A percentile compares a stretch with the other conserved stretches of the same genome.
These are phyloP conservation scores for Rutstroemia sp. DNA, from an alignment of 2,329 filamentous ascomycete genomes.

Conservation along the genomic window DNA sequence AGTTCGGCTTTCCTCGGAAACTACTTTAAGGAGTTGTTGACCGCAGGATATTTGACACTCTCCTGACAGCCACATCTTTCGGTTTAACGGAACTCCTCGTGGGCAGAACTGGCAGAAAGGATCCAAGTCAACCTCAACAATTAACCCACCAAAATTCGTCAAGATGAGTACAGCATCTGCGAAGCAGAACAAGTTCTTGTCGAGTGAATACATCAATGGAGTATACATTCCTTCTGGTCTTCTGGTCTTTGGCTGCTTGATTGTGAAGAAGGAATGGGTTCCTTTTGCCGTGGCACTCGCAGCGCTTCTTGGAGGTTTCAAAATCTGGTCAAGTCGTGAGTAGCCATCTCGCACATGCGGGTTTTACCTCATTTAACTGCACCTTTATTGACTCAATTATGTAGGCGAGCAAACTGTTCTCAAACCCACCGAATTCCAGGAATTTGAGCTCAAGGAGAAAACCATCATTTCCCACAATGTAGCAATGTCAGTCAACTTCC, in stretches of 20 bases:
- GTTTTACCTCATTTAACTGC: not conserved
- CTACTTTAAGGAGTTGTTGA: not conserved
- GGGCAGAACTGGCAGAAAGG: too few relatives aligned
- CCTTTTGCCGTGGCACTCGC: constrained; percentile 63
- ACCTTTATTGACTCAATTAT: constrained; percentile 9
- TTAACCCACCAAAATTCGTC: constrained; percentile 11
- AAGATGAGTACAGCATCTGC: constrained; percentile 4
- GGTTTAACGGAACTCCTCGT: too few relatives aligned
- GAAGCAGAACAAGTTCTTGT: constrained; percentile 22
- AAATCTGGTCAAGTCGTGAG: constrained; percentile 66
- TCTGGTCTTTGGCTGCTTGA: constrained; percentile 65
- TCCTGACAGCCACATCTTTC: not conserved
- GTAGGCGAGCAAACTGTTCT: constrained; percentile 73
- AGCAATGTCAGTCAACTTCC: constrained; percentile 59
- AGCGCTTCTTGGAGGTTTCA: constrained; percentile 58
- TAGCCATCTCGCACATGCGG: constrained; percentile 17
- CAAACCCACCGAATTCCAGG: constrained; percentile 80
- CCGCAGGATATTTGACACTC: not conserved
- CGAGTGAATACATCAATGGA: constrained; percentile 64
- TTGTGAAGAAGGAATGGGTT: constrained; percentile 73
- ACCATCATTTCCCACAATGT: constrained; percentile 96
- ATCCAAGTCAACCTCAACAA: constrained; percentile 11
- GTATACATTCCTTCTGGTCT: constrained; percentile 79
- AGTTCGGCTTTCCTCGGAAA: not conserved
- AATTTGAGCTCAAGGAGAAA: constrained; percentile 91